phyloP scores from a whole-genome alignment of 441 rosid species.

The Francoa sonchifolia region DNA sequence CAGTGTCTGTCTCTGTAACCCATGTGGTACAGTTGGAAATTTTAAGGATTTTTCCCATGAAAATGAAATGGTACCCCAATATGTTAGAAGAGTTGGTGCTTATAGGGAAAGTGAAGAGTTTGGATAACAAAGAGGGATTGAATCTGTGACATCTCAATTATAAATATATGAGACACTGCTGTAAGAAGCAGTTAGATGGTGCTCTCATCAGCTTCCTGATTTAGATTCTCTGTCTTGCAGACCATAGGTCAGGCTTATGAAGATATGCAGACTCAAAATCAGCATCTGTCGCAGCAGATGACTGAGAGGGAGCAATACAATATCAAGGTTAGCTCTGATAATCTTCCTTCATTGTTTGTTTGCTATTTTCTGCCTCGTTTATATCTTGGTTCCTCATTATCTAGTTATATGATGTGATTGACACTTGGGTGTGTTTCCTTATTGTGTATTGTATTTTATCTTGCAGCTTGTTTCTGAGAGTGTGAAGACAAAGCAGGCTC shows the following conservation, averaged over 20 bases:
- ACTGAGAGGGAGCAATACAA: slow-evolving; percentile 87
- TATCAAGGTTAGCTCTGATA: slow-evolving; percentile 52
- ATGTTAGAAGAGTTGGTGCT: too few species aligned
- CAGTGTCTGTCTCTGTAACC: too few species aligned
- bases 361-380: background rate
- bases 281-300: slow-evolving; percentile 76
- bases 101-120: too few species aligned
- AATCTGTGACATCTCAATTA: too few species aligned
- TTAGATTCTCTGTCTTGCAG: slow-evolving; percentile 22
- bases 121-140: too few species aligned
- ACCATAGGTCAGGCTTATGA: slow-evolving; percentile 95
- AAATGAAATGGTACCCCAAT: too few species aligned
- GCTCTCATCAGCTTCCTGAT: slow-evolving; percentile 1
- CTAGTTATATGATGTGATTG: slow-evolving; percentile 6
- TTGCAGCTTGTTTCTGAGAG: slow-evolving; percentile 97
- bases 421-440: slow-evolving; percentile 9
- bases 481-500: slow-evolving; percentile 78
- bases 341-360: background rate
- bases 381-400: slow-evolving; percentile 4
- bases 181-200: too few species aligned
- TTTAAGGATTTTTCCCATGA: too few species aligned
- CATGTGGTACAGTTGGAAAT: too few species aligned
- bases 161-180: too few species aligned
- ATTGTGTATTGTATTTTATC: slow-evolving; percentile 9
- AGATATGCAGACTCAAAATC: slow-evolving; percentile 96